Evolutionary conservation across 2,329 filamentous ascomycete genomes (phyloP).

Genomic region (Fusarium brachygibbosum): DNA sequence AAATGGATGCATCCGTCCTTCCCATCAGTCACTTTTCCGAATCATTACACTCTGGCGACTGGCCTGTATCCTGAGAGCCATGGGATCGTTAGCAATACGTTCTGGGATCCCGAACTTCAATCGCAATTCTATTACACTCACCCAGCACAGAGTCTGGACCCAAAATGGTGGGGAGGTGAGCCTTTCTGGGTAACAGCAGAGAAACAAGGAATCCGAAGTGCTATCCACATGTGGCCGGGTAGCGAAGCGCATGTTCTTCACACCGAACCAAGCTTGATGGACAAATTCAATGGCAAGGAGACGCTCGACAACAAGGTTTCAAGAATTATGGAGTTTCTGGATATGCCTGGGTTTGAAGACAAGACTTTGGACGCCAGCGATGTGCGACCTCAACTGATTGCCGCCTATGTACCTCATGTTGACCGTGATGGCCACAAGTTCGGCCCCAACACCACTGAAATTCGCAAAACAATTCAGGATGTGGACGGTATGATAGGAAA

Average conservation of each 20-base stretch:
- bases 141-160: conserved; percentile 78
- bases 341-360: conserved; percentile 80
- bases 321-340: conserved; percentile 84
- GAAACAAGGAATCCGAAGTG: conserved; percentile 79
- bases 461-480: conserved; percentile 79
- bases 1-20: conserved; percentile 95
- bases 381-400: conserved; percentile 88
- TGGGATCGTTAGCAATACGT: conserved; percentile 92
- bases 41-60: conserved; percentile 94
- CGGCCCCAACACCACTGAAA: conserved; percentile 95
- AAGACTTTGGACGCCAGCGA: conserved; percentile 62
- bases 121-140: conserved; percentile 92
- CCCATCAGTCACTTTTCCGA: conserved; percentile 95
- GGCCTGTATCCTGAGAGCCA: conserved; percentile 94
- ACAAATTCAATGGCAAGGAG: conserved; percentile 87
- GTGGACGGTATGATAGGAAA: conserved; percentile 86
- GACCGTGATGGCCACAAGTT: conserved; percentile 88
- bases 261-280: conserved; percentile 83
- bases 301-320: conserved; percentile 79
- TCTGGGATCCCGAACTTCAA: conserved; percentile 85
- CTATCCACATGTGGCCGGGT: conserved; percentile 99
- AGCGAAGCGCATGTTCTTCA: conserved; percentile 86
- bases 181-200: conserved; percentile 96
- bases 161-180: conserved; percentile 96
- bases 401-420: conserved; percentile 94